A percentile compares a stretch with the other conserved stretches of the same genome.
phyloP scores from a whole-genome alignment of 192 early-diverging fungal species.

The Coemansia sp. region DNA sequence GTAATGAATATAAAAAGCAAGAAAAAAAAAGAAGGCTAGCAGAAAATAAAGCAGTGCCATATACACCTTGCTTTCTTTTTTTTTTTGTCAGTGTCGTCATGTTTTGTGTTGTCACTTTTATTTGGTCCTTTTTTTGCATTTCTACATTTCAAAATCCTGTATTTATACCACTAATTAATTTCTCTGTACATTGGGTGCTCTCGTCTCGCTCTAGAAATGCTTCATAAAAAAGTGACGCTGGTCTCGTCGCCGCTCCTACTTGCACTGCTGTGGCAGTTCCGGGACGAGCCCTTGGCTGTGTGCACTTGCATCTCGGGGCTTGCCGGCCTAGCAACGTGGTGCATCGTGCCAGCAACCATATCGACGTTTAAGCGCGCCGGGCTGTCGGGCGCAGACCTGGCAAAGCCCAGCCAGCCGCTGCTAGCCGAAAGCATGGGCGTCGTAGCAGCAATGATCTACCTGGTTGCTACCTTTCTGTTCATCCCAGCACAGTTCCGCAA shows the following conservation, averaged over 20 bases:
- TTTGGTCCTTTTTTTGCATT: neutral
- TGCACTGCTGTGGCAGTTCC: constrained; percentile 58
- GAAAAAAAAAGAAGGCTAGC: no score
- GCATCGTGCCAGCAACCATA: constrained; percentile 63
- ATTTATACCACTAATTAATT: no score
- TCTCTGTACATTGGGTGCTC: no score
- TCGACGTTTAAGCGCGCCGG: constrained; percentile 76
- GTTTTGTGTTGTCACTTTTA: no score
- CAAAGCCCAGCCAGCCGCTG: constrained; percentile 68
- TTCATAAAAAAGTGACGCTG: constrained; percentile 34
- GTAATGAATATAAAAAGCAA: no score
- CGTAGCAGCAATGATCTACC: constrained; percentile 82
- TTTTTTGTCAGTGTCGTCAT: no score
- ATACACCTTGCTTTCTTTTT: no score
- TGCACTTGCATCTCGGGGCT: constrained; percentile 67
- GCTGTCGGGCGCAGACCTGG: constrained; percentile 75
- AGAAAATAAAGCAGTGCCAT: no score
- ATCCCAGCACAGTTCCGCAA: constrained; percentile 92
- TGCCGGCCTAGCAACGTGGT: constrained; percentile 73
- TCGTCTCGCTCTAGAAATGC: constrained; percentile 11
- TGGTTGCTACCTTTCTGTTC: constrained; percentile 85
- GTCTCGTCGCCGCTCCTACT: constrained; percentile 45
- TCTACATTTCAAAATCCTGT: no score
- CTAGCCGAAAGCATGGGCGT: constrained; percentile 93
- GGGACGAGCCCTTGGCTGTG: constrained; percentile 74